Evolutionary conservation across 2,329 filamentous ascomycete species (phyloP), one percentile per base, ranked within the genome.

Genomic region (Trichoderma harzianum): DNA sequence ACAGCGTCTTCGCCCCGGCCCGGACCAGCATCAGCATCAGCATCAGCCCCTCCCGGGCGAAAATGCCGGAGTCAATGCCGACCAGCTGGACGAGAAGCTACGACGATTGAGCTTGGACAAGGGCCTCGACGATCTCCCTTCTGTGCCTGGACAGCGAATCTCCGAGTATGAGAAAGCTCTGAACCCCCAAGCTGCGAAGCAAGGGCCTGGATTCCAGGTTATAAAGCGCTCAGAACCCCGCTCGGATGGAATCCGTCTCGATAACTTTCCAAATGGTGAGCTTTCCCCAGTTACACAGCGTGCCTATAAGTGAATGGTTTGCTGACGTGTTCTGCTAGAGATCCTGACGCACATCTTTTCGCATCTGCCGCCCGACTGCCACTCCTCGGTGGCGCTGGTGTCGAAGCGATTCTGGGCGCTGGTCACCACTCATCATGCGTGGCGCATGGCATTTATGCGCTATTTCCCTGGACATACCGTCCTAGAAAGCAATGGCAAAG

Each of bases 311-410:
- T n/a, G 10, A 57, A 1, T 8, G 10, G 14, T 55, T 28, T 70
- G 32, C 73, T 77, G 68, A 76, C 65, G 78, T 68, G 18, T 58
- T 28, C 26, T 8, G 7, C 3, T 71, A 98, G 96, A 99, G 86
- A 91, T 98, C 71, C 82, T 98, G 81, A 97, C 93, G 12, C 94
- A 98, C 78, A 91, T 97, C 36, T 84, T 98, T 71, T 97, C 96
- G 51, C 93, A 98, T 83, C 86, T 99, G 67, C 92, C 95, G 66
- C 94, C 95, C 11, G 89, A 93, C 74, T 94, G 95, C 28, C 89
- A 98, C 76, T 90, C 92, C 21, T 89, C 92, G 11, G 91, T 97
- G 12, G 92, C 94, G 21, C 87, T 97, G 65, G 94, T 98, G 34
- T 98, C 93, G 39, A 93, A 91, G 77, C 92, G 93, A 69, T 97